phyloP scores from a whole-genome alignment of 1,284 basidiomycete genomes.

The Thelephora terrestris region DNA sequence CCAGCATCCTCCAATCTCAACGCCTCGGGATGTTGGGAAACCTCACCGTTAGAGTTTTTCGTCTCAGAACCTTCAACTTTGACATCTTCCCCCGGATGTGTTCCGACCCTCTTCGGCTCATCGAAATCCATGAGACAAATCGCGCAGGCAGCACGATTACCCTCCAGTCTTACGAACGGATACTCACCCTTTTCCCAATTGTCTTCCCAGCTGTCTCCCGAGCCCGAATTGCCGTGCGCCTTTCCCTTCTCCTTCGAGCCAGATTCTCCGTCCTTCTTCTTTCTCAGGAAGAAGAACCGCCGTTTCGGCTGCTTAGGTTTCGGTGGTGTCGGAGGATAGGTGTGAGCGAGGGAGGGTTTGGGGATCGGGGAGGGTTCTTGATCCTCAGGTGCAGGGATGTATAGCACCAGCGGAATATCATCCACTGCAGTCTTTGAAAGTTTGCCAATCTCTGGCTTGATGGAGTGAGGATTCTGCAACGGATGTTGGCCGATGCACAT shows the following conservation, averaged over 20 bases:
- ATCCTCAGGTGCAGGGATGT: constrained; percentile 55
- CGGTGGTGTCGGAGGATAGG: constrained; percentile 45
- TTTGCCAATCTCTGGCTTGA: constrained; percentile 69
- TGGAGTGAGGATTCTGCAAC: constrained; percentile 55
- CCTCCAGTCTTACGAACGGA: constrained; percentile 63
- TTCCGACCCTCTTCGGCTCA: constrained; percentile 42
- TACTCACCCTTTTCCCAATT: constrained; percentile 42
- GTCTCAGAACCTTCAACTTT: constrained; percentile 8
- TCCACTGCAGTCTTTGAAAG: constrained; percentile 60
- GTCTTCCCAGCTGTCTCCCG: constrained; percentile 36
- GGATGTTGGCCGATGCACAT: constrained; percentile 70
- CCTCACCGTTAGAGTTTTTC: constrained; percentile 19
- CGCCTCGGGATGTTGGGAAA: constrained; percentile 23
- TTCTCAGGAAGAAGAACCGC: constrained; percentile 41
- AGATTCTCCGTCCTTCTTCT: constrained; percentile 16
- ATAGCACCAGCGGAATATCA: constrained; percentile 69
- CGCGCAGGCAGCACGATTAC: constrained; percentile 71
- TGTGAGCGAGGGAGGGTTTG: constrained; percentile 34
- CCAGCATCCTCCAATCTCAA: constrained; percentile 57
- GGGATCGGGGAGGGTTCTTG: constrained; percentile 38
- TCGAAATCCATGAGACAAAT: constrained; percentile 78
- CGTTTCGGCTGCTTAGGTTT: constrained; percentile 23
- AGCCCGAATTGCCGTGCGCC: constrained; percentile 17
- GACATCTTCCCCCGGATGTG: constrained; percentile 10
- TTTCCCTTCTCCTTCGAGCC: constrained; percentile 18